Conservation (phyloP, 345 rosid genomes). For the Citrus maxima region DNA sequence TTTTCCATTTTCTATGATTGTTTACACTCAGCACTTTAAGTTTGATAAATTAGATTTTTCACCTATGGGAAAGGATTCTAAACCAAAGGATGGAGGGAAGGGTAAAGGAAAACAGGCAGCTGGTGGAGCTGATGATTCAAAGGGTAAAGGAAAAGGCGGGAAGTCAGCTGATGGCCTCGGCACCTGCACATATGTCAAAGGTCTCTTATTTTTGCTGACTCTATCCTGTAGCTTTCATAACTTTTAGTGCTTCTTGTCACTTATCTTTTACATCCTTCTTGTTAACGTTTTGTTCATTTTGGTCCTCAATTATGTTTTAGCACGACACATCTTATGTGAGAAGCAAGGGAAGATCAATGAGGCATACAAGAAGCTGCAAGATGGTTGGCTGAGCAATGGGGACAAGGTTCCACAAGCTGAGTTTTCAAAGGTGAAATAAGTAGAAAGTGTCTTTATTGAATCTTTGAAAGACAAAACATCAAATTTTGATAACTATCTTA, state of each 20-base stretch:
- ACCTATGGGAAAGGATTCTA: slow-evolving; percentile 69
- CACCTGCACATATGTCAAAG: slow-evolving; percentile 97
- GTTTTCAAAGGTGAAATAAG: slow-evolving; percentile 72
- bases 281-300: neutral
- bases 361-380: slow-evolving; percentile 91
- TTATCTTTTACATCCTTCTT: neutral
- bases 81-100: slow-evolving; percentile 62
- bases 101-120: slow-evolving; percentile 88
- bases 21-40: neutral
- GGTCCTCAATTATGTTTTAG: slow-evolving; percentile 26
- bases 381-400: slow-evolving; percentile 90
- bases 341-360: slow-evolving; percentile 96
- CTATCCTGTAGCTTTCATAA: neutral
- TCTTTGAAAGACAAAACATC: neutral
- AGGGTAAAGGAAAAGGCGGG: slow-evolving; percentile 94
- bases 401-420: slow-evolving; percentile 99
- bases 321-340: slow-evolving; percentile 87
- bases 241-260: neutral
- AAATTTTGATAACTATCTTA: neutral
- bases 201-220: slow-evolving; percentile 24
- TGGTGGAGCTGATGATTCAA: slow-evolving; percentile 72
- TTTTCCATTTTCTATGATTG: neutral
- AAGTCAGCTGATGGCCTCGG: slow-evolving; percentile 89
- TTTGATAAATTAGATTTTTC: neutral
- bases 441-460: neutral